phyloP scores from a whole-genome alignment of 1,284 basidiomycete genomes.

The Ceratobasidium sp. region DNA sequence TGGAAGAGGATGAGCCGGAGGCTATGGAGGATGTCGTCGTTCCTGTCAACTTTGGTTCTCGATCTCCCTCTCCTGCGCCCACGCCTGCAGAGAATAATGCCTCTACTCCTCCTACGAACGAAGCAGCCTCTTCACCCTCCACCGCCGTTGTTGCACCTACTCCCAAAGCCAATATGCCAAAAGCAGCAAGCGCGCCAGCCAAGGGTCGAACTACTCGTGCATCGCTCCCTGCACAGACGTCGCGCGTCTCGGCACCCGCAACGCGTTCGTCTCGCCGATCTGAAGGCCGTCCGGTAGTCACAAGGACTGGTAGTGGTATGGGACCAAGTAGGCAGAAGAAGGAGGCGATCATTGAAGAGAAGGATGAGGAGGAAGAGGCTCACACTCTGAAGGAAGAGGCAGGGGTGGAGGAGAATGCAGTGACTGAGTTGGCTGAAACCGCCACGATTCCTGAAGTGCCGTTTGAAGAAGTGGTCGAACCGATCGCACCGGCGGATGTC shows the following conservation, averaged over 20 bases:
- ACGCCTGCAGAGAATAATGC: neutral
- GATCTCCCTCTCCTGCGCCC: slow-evolving; percentile 21
- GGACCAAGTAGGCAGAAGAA: slow-evolving; percentile 2
- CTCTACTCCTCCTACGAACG: neutral
- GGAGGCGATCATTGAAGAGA: slow-evolving; percentile 17
- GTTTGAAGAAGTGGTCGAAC: neutral
- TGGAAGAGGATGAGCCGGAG: neutral
- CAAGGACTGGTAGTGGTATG: neutral
- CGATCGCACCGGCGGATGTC: neutral
- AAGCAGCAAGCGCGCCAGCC: neutral
- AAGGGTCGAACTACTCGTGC: slow-evolving; percentile 9
- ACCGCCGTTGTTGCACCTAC: neutral
- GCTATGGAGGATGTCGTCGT: slow-evolving; percentile 10
- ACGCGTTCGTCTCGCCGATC: slow-evolving; percentile 16
- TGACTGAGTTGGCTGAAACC: neutral
- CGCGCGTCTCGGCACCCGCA: neutral
- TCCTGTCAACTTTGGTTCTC: slow-evolving; percentile 35
- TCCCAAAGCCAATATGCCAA: neutral
- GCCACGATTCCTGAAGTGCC: neutral
- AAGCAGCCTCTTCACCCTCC: neutral
- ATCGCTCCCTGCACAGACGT: slow-evolving; percentile 23
- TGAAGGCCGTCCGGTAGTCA: neutral
- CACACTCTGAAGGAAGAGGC: neutral
- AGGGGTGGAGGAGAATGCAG: neutral
- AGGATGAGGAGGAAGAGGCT: neutral